Base-by-base conservation (phyloP, 306 rosid species). In the Urtica urens region DNA sequence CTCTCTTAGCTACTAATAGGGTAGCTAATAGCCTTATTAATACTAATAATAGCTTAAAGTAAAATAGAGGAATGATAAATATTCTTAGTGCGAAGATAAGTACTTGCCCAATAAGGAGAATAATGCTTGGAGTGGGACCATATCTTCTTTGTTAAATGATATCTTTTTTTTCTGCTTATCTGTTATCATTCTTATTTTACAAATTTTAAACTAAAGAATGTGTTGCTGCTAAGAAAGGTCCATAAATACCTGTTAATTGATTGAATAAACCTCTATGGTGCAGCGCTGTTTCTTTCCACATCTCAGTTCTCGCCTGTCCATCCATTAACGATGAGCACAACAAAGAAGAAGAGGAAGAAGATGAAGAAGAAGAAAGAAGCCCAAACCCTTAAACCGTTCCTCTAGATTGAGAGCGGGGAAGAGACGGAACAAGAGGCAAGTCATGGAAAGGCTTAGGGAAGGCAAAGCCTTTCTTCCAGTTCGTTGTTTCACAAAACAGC, bases 391-490 rank as follows among this genome's bases (percentile, higher is more conserved):
- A 35, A 9, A 66, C 51, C 24, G 65, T 66, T 78, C 61, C 56
- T 58, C 46, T 63, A 55, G 31, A 45, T 54, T 57, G 62, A 65
- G 60, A 38, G 76, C 43, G 72, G 57, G 72, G 63, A 11, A 51
- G 39, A 7, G 52, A 15, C 22, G 16, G 28, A 6, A 4, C 10
- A 45, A 59, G 66, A 61, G 93, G 93, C 93, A 82, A 82, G 71
- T 79, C 87, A 73, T 42, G 7, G 22, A 37, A 31, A 62, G 83
- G 87, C 93, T 76, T 46, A 76, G 79, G 87, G 93, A 60, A 79
- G 87, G 93, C 76, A 28, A 78, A 58, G 87, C 84, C 93, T 79
- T 81, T 81, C 82, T 77, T 77, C 78, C 71, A 57, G 79, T 18
- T 79, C 58, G 53, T 64, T 14, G 20, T 35, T 56, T 55, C 29